Evolutionary conservation across 805 yeast genomes (phyloP).

Genomic region (Candida ovalis): DNA sequence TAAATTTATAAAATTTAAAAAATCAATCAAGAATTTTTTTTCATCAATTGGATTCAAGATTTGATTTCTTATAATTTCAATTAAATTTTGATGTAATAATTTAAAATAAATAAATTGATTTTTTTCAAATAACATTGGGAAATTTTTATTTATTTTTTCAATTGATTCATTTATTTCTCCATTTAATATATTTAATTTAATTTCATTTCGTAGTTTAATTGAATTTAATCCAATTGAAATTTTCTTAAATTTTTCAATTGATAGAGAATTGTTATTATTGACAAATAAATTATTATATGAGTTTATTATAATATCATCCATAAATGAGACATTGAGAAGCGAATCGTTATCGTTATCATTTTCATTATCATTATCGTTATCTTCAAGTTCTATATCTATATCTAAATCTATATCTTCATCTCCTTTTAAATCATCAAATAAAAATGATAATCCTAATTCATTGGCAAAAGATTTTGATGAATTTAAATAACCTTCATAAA

Average conservation of each 20-base stretch:
- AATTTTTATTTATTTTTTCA: conserved; percentile 49
- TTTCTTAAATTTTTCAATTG: conserved; percentile 15
- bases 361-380: background rate
- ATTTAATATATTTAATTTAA: conserved; percentile 48
- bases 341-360: conserved; percentile 1
- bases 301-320: conserved; percentile 12
- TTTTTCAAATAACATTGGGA: conserved; percentile 62
- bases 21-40: conserved; percentile 46
- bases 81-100: conserved; percentile 64
- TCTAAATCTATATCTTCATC: background rate
- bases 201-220: conserved; percentile 48
- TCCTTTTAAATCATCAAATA: conserved; percentile 4
- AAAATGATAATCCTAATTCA: conserved; percentile 42
- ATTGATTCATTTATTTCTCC: conserved; percentile 65
- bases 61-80: conserved; percentile 73
- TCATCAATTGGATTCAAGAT: conserved; percentile 27
- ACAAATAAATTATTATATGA: conserved; percentile 10
- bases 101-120: conserved; percentile 68
- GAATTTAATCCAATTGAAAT: conserved; percentile 41
- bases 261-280: conserved; percentile 4
- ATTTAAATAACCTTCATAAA: conserved; percentile 72
- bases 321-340: conserved; percentile 10
- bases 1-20: conserved; percentile 57
- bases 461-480: conserved; percentile 60
- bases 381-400: background rate